phyloP scores from a whole-genome alignment of 345 rosid species.

The Chamaenerion angustifolium region DNA sequence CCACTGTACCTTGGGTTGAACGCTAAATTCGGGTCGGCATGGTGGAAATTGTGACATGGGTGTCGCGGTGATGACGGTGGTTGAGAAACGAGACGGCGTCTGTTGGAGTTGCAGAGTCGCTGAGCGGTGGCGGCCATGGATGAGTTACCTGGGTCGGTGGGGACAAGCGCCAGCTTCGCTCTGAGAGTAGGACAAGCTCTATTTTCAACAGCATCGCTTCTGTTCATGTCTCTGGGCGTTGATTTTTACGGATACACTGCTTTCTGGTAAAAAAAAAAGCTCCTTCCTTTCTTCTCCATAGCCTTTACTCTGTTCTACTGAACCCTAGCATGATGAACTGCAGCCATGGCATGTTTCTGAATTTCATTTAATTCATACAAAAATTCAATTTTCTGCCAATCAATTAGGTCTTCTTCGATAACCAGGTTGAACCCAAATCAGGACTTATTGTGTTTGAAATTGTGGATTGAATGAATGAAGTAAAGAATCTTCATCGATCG shows the following conservation, averaged over 20 bases:
- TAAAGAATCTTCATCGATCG: background rate
- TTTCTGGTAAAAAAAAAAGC: constrained; percentile 59
- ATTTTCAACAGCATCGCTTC: constrained; percentile 72
- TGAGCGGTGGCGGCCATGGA: constrained; percentile 20
- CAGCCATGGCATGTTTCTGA: too few species aligned
- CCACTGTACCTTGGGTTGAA: too few species aligned
- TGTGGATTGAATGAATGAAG: background rate
- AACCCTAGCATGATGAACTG: too few species aligned
- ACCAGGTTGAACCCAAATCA: too few species aligned
- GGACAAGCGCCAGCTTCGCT: constrained; percentile 64
- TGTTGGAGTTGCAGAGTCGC: background rate
- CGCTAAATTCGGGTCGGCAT: background rate
- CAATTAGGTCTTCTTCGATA: background rate
- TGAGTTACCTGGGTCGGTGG: constrained; percentile 57
- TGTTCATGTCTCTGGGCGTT: constrained; percentile 73
- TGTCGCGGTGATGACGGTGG: too few species aligned
- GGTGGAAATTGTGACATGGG: background rate
- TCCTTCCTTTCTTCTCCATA: background rate
- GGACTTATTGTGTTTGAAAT: too few species aligned
- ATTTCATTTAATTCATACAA: background rate
- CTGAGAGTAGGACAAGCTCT: constrained; percentile 68
- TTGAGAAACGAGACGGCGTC: background rate
- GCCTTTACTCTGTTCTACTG: background rate
- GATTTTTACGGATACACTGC: constrained; percentile 81
- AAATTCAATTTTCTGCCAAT: background rate